Base-by-base conservation (phyloP, 73 alveolate species). In the Stentor roeselii region DNA sequence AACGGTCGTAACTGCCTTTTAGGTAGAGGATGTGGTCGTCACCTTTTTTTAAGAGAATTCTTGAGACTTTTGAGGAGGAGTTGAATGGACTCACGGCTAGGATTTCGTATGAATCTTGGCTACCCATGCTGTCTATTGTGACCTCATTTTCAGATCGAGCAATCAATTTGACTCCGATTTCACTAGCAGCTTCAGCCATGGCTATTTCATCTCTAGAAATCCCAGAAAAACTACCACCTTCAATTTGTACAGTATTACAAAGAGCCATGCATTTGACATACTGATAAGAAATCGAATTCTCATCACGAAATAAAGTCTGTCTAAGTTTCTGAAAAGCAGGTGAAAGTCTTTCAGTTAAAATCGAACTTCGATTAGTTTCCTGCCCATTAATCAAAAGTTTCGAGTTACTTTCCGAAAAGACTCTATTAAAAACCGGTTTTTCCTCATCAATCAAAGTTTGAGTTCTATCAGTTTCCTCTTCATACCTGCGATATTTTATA, bases 201-300 rank as follows among this genome's bases (percentile, higher is more conserved):
- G 84, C 84, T 21, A 27, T 34, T 76, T 76, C 84, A 2, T 76
- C 84, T 14, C n/a, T 37, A n/a, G 78, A 21, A 2, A 40, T 39
- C 3, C 75, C 84, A 76, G 39, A 15, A 76, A 39, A 76, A 34
- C 60, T 76, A 0, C 37, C 37, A 67, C 0, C 84, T 36, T 41
- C 74, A 27, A 36, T 31, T 1, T 38, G 21, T 34, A 2, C 39
- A 39, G n/a, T 37, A 37, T 76, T 76, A 41, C 75, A 39, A 15
- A 76, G 34, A 27, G 74, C 84, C 80, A 67, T 76, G 85, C 74
- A 76, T 76, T 37, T 37, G 1, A 76, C 74, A 76, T 27, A 76
- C 59, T 76, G 36, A 2, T 76, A 76, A 36, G 34, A 27, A 21
- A 11, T 34, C 42, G 80, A 21, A 1, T 40, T 40, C 39, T 76